A percentile compares a stretch with the other conserved stretches of the same genome.
These are phyloP conservation scores for Parasarocladium wereldwijsianum DNA, from an alignment of 2,329 filamentous ascomycete species.

Conservation along the genomic window DNA sequence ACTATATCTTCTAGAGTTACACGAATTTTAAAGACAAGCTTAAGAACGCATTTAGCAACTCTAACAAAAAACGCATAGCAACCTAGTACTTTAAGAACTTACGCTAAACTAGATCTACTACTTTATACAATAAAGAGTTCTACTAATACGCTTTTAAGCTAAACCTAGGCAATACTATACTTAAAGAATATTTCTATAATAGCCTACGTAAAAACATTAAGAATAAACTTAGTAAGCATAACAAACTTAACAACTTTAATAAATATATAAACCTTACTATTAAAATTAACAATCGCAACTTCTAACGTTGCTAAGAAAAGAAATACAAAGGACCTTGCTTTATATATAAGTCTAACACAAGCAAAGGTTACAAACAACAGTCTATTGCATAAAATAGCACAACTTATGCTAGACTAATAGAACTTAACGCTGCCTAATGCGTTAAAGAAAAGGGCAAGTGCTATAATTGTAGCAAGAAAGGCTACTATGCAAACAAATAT, in stretches of 20 bases:
- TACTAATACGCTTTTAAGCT: background rate
- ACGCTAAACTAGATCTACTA: slow-evolving; percentile 1
- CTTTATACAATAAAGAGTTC: background rate
- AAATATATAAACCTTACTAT: background rate
- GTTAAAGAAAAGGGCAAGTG: background rate
- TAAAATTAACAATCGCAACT: slow-evolving; percentile 1
- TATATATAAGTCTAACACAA: background rate
- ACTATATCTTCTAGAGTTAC: background rate
- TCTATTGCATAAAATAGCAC: slow-evolving; percentile 1
- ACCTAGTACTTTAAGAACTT: too few relatives aligned
- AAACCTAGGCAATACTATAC: background rate
- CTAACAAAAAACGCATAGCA: background rate
- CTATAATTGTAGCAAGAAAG: slow-evolving; percentile 1
- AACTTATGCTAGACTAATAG: slow-evolving; percentile 1
- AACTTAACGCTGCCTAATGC: background rate
- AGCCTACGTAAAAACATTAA: background rate
- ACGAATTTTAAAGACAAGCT: background rate
- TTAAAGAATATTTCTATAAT: slow-evolving; percentile 1
- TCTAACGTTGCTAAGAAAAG: background rate
- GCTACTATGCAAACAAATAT: slow-evolving; percentile 1
- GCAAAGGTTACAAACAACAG: background rate
- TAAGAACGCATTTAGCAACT: background rate
- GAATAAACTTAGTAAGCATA: background rate
- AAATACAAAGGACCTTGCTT: background rate
- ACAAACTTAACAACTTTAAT: background rate